Base-by-base conservation (phyloP, 192 early-diverging fungal species). In the Backusella parvicylindrica region DNA sequence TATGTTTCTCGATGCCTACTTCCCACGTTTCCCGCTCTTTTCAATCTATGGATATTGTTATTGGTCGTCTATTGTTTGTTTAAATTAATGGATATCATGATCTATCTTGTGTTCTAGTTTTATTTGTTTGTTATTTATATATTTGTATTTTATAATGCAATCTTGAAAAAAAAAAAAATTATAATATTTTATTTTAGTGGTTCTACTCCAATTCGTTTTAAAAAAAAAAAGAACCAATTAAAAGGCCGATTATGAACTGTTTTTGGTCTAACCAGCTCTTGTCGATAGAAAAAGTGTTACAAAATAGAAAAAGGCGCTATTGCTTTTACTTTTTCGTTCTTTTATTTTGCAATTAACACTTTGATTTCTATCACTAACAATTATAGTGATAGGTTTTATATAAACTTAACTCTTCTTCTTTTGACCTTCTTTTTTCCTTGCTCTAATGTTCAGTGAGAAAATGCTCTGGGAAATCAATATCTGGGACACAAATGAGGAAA, bases 81-180 rank as follows among this genome's bases (percentile, higher is more conserved):
- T 56, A 60, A 28, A 28, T 60, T 28, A 60, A 60, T 60, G 53
- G 53, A 60, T 60, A 26, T 60, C 53, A 60, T 60, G 53, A 60
- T 60, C 53, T 28, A 60, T 60, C 53, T 60, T 60, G 53, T 60
- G 53, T 60, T 60, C 53, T 26, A 60, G 43, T 47, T 28, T 60
- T 56, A 23, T 56, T 56, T 56, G 53, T 56, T 60, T 60, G 23
- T 60, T 60, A 60, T 56, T 56, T 60, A 60, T 60, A 60, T 60
- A 60, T 60, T 60, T 60, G 4, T 60, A 60, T 60, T 60, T 60
- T 60, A 60, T 60, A 60, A 60, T 60, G 53, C 26, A 60, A 60
- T 60, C 53, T 60, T 28, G 26, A 8, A 50, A 21, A 56, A 21
- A 56, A 26, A 60, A 23, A 56, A 23, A 9, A 8, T 23, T 21